Evolutionary conservation across 495 filamentous ascomycete genomes (phyloP), one percentile per base, ranked within the genome.

Genomic region (Articulospora tetracladia): DNA sequence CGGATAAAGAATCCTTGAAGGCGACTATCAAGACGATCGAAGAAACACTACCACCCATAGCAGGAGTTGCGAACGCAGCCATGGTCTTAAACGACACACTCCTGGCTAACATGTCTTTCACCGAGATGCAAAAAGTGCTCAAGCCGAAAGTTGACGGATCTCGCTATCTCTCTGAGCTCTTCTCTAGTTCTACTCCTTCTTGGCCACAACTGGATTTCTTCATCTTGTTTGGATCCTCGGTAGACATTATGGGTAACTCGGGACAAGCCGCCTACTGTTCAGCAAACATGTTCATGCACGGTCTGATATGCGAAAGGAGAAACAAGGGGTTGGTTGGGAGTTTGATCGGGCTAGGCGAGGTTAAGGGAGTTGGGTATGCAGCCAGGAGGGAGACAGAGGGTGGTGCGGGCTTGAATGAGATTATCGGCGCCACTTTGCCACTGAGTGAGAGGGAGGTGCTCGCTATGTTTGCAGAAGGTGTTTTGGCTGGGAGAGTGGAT

Each of bases 121-220:
- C 74, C 2, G 57, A 63, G 4, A 66, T 77, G 27, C 28, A 65
- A 8, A 58, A 27, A 17, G 68, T 66, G 1, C 23, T 76, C 10
- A 53, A 52, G 36, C 74, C 78, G 19, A 83, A 82, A 63, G 66
- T 79, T 2, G 55, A 71, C 13, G 73, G 73, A 6, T 63, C 68
- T 4, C 60, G 58, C 34, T 68, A 73, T 55, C 62, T 79, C 1
- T 70, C 76, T 57, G 56, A 68, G 44, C 54, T 75, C 0, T 82
- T 84, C 66, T 27, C 13, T 7, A 2, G 47, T 27, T 57, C 70
- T 13, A 56, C 66, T 0, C n/a, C n/a, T n/a, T n/a, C n/a, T n/a
- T n/a, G n/a, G n/a, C n/a, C n/a, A n/a, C 6, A 57, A 23, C 71
- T 86, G 2, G 83, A 86, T 57, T 87, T 87, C 69, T 86, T 87